These are phyloP conservation scores for Aspergillus carbonarius DNA, from an alignment of 2,329 filamentous ascomycete genomes.

Conservation along the genomic window DNA sequence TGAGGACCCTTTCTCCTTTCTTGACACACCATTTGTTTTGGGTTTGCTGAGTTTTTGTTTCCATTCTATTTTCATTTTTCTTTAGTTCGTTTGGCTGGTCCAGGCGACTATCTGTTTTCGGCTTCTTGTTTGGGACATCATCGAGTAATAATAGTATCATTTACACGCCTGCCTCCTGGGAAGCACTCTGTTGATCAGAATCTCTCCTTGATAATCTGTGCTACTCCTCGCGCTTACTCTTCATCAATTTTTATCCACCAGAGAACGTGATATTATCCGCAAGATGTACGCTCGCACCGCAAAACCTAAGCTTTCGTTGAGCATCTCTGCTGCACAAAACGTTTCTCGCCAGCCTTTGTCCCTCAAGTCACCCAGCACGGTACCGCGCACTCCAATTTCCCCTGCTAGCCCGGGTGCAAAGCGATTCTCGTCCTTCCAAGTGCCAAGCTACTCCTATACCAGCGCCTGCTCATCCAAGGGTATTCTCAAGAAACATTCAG, in stretches of 20 bases:
- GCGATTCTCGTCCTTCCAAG: slow-evolving; percentile 43
- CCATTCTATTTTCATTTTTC: slow-evolving; percentile 35
- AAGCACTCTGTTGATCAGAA: slow-evolving; percentile 40
- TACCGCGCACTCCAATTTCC: slow-evolving; percentile 45
- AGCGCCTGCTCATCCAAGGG: slow-evolving; percentile 48
- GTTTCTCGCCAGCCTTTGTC: slow-evolving; percentile 39
- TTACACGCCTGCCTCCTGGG: slow-evolving; percentile 20
- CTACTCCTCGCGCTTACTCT: slow-evolving; percentile 12
- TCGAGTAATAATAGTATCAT: slow-evolving; percentile 27
- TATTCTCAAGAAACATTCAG: slow-evolving; percentile 47
- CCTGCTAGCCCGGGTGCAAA: slow-evolving; percentile 43
- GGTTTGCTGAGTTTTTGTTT: slow-evolving; percentile 27
- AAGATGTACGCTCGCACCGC: slow-evolving; percentile 36
- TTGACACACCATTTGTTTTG: slow-evolving; percentile 36
- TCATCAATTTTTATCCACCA: not conserved
- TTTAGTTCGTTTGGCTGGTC: slow-evolving; percentile 45
- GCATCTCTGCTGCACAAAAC: slow-evolving; percentile 41
- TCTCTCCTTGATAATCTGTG: slow-evolving; percentile 8
- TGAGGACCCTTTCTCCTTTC: slow-evolving; percentile 15
- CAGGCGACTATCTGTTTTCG: slow-evolving; percentile 31
- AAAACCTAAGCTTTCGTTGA: slow-evolving; percentile 50
- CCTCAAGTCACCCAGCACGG: slow-evolving; percentile 43
- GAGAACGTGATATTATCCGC: slow-evolving; percentile 6
- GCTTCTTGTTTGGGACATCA: not conserved
- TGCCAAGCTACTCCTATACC: slow-evolving; percentile 44